phyloP scores from a whole-genome alignment of 2,329 filamentous ascomycete species.

The Arthrobotrys conoides region DNA sequence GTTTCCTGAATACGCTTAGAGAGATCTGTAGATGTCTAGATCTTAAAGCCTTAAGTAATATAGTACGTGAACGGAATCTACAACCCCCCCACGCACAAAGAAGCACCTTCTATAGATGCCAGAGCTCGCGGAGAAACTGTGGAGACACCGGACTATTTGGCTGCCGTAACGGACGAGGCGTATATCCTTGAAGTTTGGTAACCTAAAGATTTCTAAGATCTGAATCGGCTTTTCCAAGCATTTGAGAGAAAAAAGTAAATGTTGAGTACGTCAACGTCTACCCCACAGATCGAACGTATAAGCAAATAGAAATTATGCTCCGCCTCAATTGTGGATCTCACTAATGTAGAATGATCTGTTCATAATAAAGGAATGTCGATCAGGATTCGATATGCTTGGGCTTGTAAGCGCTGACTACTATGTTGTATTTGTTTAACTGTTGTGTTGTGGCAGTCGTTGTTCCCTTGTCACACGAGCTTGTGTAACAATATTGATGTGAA shows the following conservation, averaged over 20 bases:
- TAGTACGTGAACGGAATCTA: not conserved
- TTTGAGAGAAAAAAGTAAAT: conserved; percentile 20
- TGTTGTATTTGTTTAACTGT: conserved; percentile 44
- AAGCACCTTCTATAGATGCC: conserved; percentile 13
- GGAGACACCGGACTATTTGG: conserved; percentile 16
- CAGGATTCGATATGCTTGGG: not conserved
- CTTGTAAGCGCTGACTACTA: not conserved
- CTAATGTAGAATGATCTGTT: not conserved
- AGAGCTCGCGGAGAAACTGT: not conserved
- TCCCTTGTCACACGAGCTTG: conserved; percentile 8
- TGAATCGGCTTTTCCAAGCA: conserved; percentile 7
- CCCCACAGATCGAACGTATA: not conserved
- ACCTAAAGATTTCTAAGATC: conserved; percentile 17
- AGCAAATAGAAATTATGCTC: not conserved
- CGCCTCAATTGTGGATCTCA: conserved; percentile 18
- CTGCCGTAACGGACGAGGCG: conserved; percentile 14
- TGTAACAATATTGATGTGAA: conserved; percentile 21
- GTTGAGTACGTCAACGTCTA: conserved; percentile 2
- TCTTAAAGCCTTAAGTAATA: conserved; percentile 20
- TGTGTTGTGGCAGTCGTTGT: conserved; percentile 43
- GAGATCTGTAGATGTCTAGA: conserved; percentile 22
- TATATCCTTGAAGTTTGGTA: conserved; percentile 33
- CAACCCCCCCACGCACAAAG: conserved; percentile 11
- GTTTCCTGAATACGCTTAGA: conserved; percentile 37
- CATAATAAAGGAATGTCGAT: not conserved